Base-by-base conservation (phyloP, 345 rosid species). In the Melastoma malabathricum region DNA sequence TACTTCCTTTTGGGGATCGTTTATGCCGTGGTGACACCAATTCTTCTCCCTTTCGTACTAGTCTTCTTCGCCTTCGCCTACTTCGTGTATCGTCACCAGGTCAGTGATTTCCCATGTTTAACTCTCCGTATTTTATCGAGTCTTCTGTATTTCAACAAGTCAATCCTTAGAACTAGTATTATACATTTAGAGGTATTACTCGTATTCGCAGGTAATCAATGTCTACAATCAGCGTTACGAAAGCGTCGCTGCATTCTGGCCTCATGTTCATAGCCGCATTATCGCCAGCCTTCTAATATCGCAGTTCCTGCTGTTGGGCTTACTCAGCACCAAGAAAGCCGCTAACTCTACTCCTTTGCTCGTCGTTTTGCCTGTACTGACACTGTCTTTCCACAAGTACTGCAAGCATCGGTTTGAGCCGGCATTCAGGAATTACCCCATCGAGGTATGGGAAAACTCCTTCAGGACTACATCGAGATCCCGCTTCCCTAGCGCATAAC, bases 1-100 rank as follows among this genome's bases (percentile, higher is more conserved):
- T 92, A 92, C 75, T 92, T 87, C 61, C 97, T 87, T 68, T 57
- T 92, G 74, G 98, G 98, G 49, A 76, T 82, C 61, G 98, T 92
- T 29, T 92, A 92, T 59, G 85, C 96, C 3, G 96, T 76, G 55
- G 74, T 92, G 53, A 92, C 95, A 44, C 98, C 98, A 19, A 81
- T 92, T 61, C 85, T 92, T 66, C 97, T 92, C 67, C 98, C 97
- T 19, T 92, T 92, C 70, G 74, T 82, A 43, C 47, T 85, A 49
- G 76, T 92, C 31, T 92, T 92, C 85, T 92, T 92, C 53, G 95
- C 86, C 57, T 72, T 92, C 10, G 97, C 97, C 3, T 84, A 79
- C 82, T 72, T 92, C 67, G 98, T 81, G 50, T 92, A 84, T 53
- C 97, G 97, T 59, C 98, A 92, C 67, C 98, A 92, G 98, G 98